Conservation (phyloP, 108 stramenopile genomes). For the Schizochytrium sp. region DNA sequence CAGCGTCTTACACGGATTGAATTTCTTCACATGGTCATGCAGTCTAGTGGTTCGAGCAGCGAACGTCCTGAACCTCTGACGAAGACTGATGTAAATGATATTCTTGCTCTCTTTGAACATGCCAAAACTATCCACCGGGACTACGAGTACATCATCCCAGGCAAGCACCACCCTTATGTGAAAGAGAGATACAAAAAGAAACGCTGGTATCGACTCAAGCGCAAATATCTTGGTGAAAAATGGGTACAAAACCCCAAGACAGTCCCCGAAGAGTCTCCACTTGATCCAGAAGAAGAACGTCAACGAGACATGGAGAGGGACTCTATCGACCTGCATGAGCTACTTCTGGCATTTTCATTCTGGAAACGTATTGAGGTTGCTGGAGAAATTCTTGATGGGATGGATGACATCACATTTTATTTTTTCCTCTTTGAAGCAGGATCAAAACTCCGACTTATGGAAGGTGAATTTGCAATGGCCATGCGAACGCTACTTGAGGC, state of each 20-base stretch:
- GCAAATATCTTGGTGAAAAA: neutral
- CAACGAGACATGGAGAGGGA: neutral
- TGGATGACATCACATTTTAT: conserved; percentile 30
- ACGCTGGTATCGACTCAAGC: neutral
- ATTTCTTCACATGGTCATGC: conserved; percentile 38
- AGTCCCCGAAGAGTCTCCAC: neutral
- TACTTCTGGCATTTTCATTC: conserved; percentile 6
- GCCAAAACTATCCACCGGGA: neutral
- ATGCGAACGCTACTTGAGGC: conserved; percentile 25
- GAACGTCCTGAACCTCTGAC: neutral
- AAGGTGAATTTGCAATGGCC: conserved; percentile 36
- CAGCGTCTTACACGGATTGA: conserved; percentile 15
- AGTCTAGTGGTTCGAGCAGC: neutral
- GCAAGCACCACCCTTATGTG: conserved; percentile 18
- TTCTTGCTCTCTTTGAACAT: conserved; percentile 48
- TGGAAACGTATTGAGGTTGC: conserved; percentile 31
- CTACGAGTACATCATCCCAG: conserved; percentile 19
- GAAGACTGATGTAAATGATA: neutral
- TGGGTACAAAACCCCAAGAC: neutral
- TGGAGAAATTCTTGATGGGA: conserved; percentile 3
- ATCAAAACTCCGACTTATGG: neutral
- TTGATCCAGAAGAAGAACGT: neutral
- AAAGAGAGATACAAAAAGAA: neutral
- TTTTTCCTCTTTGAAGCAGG: conserved; percentile 38
- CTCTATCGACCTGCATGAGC: conserved; percentile 53